Conservation (phyloP, 1,139 yeast species). For the Schizosaccharomyces versatilis region DNA sequence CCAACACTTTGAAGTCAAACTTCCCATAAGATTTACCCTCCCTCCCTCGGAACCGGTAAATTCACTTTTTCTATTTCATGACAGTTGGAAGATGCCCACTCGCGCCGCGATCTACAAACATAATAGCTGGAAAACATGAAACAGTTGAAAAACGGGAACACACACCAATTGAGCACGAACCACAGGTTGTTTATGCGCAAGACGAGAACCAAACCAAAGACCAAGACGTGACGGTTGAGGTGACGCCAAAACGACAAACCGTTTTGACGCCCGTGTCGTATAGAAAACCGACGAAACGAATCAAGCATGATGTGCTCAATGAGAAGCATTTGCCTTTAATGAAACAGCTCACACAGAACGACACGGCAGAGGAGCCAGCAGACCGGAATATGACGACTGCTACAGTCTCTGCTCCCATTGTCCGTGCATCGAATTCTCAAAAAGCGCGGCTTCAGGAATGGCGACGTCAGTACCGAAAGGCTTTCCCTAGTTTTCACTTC, state of each 20-base stretch:
- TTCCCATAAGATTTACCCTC: too few relatives aligned
- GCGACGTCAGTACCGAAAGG: constrained; percentile 64
- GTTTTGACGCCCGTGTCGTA: not conserved
- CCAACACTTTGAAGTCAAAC: too few relatives aligned
- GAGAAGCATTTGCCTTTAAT: not conserved
- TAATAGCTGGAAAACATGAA: not conserved
- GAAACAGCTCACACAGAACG: not conserved
- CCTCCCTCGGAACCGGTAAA: too few relatives aligned
- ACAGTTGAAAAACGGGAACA: not conserved
- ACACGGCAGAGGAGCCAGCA: not conserved
- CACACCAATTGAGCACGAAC: not conserved
- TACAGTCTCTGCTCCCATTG: not conserved
- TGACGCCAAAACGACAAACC: not conserved
- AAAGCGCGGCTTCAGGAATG: constrained; percentile 22
- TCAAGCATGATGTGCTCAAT: not conserved
- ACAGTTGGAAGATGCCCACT: constrained; percentile 1
- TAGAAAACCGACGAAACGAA: not conserved
- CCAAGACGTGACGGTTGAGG: not conserved
- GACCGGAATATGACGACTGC: not conserved
- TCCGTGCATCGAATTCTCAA: not conserved
- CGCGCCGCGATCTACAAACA: constrained; percentile 1
- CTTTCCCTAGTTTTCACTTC: constrained; percentile 50
- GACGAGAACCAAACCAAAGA: not conserved
- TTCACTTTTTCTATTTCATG: not conserved
- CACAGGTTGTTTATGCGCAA: not conserved